These are phyloP conservation scores for Begonia loranthoides DNA, from an alignment of 306 rosid species.

Conservation along the genomic window DNA sequence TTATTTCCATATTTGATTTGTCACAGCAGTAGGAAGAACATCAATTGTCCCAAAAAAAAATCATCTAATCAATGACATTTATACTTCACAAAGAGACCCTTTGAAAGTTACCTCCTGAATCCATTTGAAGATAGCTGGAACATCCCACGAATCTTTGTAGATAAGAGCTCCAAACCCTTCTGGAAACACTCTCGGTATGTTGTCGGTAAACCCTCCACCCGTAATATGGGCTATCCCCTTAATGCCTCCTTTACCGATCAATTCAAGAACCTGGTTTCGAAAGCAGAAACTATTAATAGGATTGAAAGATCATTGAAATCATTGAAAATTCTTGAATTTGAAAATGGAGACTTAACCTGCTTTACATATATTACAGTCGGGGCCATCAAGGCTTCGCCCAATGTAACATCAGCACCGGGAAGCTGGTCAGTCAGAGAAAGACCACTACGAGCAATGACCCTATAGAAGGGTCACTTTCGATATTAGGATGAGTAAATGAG, in stretches of 20 bases:
- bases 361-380: slow-evolving; percentile 78
- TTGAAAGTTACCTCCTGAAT: slow-evolving; percentile 79
- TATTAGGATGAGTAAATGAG: too few species aligned
- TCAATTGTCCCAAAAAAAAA: neutral
- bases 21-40: neutral
- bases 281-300: slow-evolving; percentile 1
- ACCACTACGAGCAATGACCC: slow-evolving; percentile 66
- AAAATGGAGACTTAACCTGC: slow-evolving; percentile 38
- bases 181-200: slow-evolving; percentile 81
- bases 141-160: slow-evolving; percentile 54
- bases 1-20: neutral
- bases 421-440: slow-evolving; percentile 51
- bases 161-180: slow-evolving; percentile 67
- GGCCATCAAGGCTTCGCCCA: slow-evolving; percentile 81
- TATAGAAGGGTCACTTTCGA: slow-evolving; percentile 5
- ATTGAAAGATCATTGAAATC: neutral
- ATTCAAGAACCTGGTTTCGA: slow-evolving; percentile 55
- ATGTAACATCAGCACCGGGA: slow-evolving; percentile 42
- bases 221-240: slow-evolving; percentile 87
- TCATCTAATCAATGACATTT: neutral
- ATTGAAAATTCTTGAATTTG: neutral
- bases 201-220: slow-evolving; percentile 90
- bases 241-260: slow-evolving; percentile 67
- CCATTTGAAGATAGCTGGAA: slow-evolving; percentile 69
- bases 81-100: too few species aligned